Evolutionary conservation across 2,329 filamentous ascomycete species (phyloP).

Genomic region (Aspergillus intermedius): DNA sequence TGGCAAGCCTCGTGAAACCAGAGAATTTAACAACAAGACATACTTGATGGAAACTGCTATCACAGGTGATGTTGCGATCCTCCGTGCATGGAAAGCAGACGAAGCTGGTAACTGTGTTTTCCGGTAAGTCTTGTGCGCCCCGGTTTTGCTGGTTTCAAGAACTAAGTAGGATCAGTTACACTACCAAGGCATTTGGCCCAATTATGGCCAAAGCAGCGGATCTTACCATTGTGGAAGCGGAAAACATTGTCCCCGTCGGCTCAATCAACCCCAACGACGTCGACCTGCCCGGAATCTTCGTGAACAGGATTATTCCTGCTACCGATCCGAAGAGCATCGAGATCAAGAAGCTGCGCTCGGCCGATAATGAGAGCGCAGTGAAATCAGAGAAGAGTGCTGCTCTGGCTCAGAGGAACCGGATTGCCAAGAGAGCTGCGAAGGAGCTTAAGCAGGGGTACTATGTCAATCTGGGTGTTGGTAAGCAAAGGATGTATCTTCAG

Average conservation of each 20-base stretch:
- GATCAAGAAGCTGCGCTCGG: conserved; percentile 53
- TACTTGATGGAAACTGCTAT: conserved; percentile 75
- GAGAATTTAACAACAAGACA: conserved; percentile 64
- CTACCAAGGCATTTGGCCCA: conserved; percentile 67
- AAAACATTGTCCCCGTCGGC: conserved; percentile 71
- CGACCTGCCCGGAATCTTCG: conserved; percentile 74
- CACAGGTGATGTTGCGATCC: conserved; percentile 67
- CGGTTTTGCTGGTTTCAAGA: conserved; percentile 28
- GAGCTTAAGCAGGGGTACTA: conserved; percentile 60
- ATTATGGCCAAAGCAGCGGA: conserved; percentile 77
- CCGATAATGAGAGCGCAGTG: conserved; percentile 29
- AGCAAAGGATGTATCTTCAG: conserved; percentile 2
- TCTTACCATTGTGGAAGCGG: conserved; percentile 74
- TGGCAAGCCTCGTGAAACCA: conserved; percentile 61
- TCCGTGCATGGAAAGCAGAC: conserved; percentile 71
- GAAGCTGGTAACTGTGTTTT: conserved; percentile 74
- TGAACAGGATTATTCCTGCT: conserved; percentile 72
- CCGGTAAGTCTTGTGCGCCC: conserved; percentile 41
- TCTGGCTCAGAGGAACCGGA: conserved; percentile 47
- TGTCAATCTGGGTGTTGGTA: conserved; percentile 30
- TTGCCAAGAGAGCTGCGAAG: conserved; percentile 69
- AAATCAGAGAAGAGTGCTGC: conserved; percentile 28
- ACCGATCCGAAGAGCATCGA: conserved; percentile 68
- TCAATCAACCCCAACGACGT: conserved; percentile 67
- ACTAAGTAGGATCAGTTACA: conserved; percentile 42